These are phyloP conservation scores for Boletus sensibilis DNA, from an alignment of 768 basidiomycete species.

Conservation along the genomic window DNA sequence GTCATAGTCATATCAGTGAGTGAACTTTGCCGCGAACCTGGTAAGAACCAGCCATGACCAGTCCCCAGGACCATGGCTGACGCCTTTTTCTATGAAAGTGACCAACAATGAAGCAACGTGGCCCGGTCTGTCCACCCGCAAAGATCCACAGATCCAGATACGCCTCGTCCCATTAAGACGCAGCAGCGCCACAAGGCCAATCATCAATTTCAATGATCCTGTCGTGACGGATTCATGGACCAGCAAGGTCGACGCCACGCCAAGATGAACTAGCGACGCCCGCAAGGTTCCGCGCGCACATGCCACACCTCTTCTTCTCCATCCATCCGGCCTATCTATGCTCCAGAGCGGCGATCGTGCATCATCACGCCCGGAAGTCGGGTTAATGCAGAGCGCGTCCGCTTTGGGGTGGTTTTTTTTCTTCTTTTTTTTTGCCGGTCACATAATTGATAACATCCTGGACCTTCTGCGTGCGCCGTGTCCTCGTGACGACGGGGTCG, in stretches of 20 bases:
- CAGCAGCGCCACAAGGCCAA: neutral
- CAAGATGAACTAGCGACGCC: neutral
- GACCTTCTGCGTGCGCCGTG: neutral
- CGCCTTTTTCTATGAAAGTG: neutral
- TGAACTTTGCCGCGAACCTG: too few relatives aligned
- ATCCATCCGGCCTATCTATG: neutral
- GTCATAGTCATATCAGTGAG: neutral
- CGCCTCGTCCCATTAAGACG: neutral
- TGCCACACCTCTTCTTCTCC: neutral
- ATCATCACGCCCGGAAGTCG: neutral
- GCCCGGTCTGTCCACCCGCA: neutral
- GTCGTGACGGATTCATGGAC: neutral
- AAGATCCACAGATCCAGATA: neutral
- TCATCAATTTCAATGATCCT: conserved; percentile 1
- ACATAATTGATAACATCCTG: neutral
- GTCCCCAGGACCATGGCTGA: too few relatives aligned
- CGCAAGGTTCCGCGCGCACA: neutral
- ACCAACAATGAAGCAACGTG: neutral
- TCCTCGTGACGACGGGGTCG: neutral
- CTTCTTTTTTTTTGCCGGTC: neutral
- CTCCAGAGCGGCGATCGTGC: conserved; percentile 4
- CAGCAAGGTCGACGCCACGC: neutral
- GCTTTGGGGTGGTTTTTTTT: neutral
- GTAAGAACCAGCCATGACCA: too few relatives aligned
- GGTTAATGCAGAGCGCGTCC: neutral